Evolutionary conservation across 345 rosid species (phyloP).

Genomic region (Citrus australasica): DNA sequence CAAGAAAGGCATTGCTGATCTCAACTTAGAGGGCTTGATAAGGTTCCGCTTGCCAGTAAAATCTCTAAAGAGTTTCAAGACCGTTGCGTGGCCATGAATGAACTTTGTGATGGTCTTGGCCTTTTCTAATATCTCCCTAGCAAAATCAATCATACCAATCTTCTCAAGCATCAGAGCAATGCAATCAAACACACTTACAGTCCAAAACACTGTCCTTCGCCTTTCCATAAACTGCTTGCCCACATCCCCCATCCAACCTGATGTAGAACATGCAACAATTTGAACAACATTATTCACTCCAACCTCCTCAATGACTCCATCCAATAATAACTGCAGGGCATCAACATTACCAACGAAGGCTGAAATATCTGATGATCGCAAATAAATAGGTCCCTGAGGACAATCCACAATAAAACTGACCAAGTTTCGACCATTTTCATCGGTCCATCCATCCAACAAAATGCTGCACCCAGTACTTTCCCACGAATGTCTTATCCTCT

Average conservation of each 20-base stretch:
- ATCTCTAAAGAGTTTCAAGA: conserved; percentile 28
- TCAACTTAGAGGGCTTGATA: conserved; percentile 34
- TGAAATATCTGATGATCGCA: conserved; percentile 44
- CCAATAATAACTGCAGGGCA: conserved; percentile 35
- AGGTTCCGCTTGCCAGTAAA: conserved; percentile 24
- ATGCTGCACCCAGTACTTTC: conserved; percentile 55
- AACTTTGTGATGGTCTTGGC: conserved; percentile 36
- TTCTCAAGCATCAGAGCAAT: conserved; percentile 52
- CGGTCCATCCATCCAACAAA: conserved; percentile 65
- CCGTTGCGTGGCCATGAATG: conserved; percentile 25
- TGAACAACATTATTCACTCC: conserved; percentile 57
- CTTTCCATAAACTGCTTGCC: conserved; percentile 36
- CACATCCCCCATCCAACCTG: conserved; percentile 48
- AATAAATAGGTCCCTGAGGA: conserved; percentile 50
- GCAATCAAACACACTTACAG: conserved; percentile 52
- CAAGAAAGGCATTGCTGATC: conserved; percentile 34
- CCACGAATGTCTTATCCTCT: conserved; percentile 50
- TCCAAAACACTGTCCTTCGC: conserved; percentile 46
- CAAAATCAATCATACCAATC: conserved; percentile 22
- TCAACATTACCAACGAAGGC: conserved; percentile 8
- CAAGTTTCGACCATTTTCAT: conserved; percentile 39
- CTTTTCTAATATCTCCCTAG: conserved; percentile 28
- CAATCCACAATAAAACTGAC: conserved; percentile 52
- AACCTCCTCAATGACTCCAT: conserved; percentile 38
- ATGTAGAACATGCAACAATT: conserved; percentile 40